A percentile compares a stretch with the other conserved stretches of the same genome.
phyloP scores from a whole-genome alignment of 768 basidiomycete species.

The Amanita exitialis region DNA sequence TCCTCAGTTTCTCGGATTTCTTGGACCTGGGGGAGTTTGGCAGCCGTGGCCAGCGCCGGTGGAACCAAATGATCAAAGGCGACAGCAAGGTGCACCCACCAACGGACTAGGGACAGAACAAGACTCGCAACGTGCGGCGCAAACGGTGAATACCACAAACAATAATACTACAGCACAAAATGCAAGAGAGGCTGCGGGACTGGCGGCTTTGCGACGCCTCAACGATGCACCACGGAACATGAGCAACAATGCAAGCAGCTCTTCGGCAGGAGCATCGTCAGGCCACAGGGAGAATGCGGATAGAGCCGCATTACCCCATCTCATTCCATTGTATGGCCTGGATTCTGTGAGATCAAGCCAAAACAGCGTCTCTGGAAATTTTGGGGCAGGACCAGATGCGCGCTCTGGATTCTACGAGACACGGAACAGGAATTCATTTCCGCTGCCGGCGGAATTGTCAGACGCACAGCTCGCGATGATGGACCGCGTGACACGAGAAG shows the following conservation, averaged over 20 bases:
- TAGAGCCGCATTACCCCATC: constrained; percentile 6
- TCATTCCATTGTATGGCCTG: constrained; percentile 29
- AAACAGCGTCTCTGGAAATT: neutral
- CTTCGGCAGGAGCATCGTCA: neutral
- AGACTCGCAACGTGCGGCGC: constrained; percentile 4
- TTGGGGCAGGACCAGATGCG: neutral
- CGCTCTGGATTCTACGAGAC: neutral
- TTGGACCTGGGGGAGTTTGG: constrained; percentile 57
- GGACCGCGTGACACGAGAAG: constrained; percentile 63
- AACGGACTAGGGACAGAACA: neutral
- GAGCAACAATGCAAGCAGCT: neutral
- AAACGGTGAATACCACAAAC: neutral
- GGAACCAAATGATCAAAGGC: constrained; percentile 8
- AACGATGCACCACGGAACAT: constrained; percentile 7
- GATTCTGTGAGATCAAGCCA: neutral
- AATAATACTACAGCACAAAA: constrained; percentile 9
- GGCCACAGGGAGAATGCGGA: neutral
- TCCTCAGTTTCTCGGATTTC: constrained; percentile 53
- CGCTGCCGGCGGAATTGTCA: constrained; percentile 38
- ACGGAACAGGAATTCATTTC: constrained; percentile 12
- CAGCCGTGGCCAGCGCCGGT: constrained; percentile 46
- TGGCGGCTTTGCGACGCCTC: constrained; percentile 53
- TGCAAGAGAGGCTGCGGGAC: constrained; percentile 44
- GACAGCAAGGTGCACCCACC: neutral
- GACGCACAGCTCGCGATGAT: constrained; percentile 56